phyloP scores from a whole-genome alignment of 1,284 basidiomycete species.

The Papiliotrema fonsecae region DNA sequence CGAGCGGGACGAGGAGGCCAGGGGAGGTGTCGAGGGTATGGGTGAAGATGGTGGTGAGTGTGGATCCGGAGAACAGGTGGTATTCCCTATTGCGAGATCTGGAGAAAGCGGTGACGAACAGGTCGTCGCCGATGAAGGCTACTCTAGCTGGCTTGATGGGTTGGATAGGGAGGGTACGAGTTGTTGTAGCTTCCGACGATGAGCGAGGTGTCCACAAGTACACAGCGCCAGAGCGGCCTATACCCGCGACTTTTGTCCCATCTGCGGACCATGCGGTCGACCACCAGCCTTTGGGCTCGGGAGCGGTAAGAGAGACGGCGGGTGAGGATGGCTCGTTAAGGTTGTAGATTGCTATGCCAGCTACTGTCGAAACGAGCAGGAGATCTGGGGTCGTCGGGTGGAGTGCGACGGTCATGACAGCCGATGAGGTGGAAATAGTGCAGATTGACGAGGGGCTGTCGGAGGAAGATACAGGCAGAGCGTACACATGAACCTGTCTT shows the following conservation, averaged over 20 bases:
- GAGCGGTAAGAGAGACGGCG: conserved; percentile 16
- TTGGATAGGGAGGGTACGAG: conserved; percentile 27
- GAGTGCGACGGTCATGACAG: conserved; percentile 39
- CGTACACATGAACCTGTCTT: conserved; percentile 16
- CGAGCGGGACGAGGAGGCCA: conserved; percentile 40
- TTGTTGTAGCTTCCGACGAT: conserved; percentile 12
- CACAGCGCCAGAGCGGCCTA: conserved; percentile 40
- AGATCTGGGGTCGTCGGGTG: conserved; percentile 47
- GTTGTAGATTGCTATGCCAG: conserved; percentile 40
- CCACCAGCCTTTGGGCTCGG: conserved; percentile 39
- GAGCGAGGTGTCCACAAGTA: conserved; percentile 44
- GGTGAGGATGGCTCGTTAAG: conserved; percentile 15
- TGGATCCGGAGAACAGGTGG: conserved; percentile 28
- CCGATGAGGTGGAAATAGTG: conserved; percentile 16
- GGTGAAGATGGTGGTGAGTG: conserved; percentile 26
- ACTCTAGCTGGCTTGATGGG: conserved; percentile 41
- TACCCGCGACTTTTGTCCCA: conserved; percentile 36
- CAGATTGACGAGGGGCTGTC: background rate
- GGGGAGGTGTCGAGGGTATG: conserved; percentile 46
- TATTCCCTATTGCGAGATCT: conserved; percentile 35
- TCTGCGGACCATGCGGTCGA: conserved; percentile 39
- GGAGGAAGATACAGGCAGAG: conserved; percentile 7
- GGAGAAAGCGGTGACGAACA: conserved; percentile 48
- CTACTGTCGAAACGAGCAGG: conserved; percentile 29
- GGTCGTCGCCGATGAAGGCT: conserved; percentile 33